phyloP scores from a whole-genome alignment of 2,329 filamentous ascomycete species.

The Hypomyces rosellus region DNA sequence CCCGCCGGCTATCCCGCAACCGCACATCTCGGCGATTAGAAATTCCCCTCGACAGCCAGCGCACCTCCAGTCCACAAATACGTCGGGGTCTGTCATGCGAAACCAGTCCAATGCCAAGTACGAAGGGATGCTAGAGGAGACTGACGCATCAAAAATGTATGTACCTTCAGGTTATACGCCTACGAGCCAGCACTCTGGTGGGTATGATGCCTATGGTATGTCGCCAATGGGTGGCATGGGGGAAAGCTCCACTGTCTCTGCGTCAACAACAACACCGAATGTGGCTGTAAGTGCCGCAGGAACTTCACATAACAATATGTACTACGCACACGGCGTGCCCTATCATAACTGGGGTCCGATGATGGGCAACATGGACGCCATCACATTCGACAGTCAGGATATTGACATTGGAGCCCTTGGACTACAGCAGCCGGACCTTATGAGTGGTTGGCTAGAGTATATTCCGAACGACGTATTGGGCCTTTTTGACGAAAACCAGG shows the following conservation, averaged over 20 bases:
- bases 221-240: conserved; percentile 38
- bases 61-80: conserved; percentile 18
- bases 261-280: conserved; percentile 9
- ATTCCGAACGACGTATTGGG: conserved; percentile 60
- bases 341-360: conserved; percentile 26
- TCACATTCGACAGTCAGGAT: conserved; percentile 72
- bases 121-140: conserved; percentile 22
- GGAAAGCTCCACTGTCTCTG: conserved; percentile 21
- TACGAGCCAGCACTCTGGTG: conserved; percentile 34
- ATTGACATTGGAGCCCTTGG: conserved; percentile 66
- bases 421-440: conserved; percentile 53
- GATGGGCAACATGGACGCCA: conserved; percentile 38
- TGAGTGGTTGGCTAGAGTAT: conserved; percentile 67
- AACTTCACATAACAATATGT: conserved; percentile 15
- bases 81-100: conserved; percentile 15
- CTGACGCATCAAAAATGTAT: conserved; percentile 30
- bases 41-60: conserved; percentile 33
- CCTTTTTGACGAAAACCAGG: conserved; percentile 39
- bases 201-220: conserved; percentile 36
- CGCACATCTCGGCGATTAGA: conserved; percentile 41
- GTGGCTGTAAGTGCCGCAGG: conserved; percentile 6
- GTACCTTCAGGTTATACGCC: conserved; percentile 32
- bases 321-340: conserved; percentile 23
- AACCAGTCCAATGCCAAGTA: conserved; percentile 23
- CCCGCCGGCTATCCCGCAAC: conserved; percentile 43